These are phyloP conservation scores for Neofusicoccum cordaticola DNA, from an alignment of 2,329 filamentous ascomycete genomes.

Conservation along the genomic window DNA sequence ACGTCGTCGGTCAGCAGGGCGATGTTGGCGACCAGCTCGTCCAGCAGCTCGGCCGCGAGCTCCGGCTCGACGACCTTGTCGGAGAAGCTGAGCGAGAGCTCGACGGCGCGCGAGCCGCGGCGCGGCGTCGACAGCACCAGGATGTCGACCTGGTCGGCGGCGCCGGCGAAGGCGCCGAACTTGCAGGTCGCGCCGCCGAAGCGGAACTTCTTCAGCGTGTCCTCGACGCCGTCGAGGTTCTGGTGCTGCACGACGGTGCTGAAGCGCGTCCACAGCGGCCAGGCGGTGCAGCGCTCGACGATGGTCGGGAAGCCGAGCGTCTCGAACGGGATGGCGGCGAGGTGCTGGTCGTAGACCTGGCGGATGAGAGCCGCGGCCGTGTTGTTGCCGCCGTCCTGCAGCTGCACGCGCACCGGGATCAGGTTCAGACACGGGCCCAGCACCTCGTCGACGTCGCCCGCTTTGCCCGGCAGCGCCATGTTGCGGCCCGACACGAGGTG, in stretches of 20 bases:
- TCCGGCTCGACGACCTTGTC: conserved; percentile 50
- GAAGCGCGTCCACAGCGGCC: conserved; percentile 37
- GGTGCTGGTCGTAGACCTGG: conserved; percentile 36
- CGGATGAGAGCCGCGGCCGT: neutral
- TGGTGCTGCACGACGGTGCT: conserved; percentile 34
- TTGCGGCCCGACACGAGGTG: conserved; percentile 38
- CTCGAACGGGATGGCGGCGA: conserved; percentile 37
- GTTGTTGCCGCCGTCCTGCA: neutral
- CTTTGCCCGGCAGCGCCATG: conserved; percentile 33
- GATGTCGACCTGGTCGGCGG: conserved; percentile 35
- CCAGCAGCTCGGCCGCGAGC: conserved; percentile 50
- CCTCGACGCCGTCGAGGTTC: conserved; percentile 42
- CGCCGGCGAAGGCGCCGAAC: conserved; percentile 29
- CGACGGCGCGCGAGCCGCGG: conserved; percentile 25
- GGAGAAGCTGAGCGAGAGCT: conserved; percentile 26
- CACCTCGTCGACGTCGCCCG: conserved; percentile 34
- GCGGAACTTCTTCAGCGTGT: conserved; percentile 40
- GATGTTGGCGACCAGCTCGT: conserved; percentile 30
- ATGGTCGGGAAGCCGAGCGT: conserved; percentile 35
- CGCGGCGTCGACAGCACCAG: conserved; percentile 28
- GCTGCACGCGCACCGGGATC: conserved; percentile 1
- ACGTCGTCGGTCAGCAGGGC: conserved; percentile 28
- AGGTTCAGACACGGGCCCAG: conserved; percentile 32
- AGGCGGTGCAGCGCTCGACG: conserved; percentile 34
- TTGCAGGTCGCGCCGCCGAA: conserved; percentile 28